These are phyloP conservation scores for Phyllachora maydis DNA, from an alignment of 2,329 filamentous ascomycete genomes.

Conservation along the genomic window DNA sequence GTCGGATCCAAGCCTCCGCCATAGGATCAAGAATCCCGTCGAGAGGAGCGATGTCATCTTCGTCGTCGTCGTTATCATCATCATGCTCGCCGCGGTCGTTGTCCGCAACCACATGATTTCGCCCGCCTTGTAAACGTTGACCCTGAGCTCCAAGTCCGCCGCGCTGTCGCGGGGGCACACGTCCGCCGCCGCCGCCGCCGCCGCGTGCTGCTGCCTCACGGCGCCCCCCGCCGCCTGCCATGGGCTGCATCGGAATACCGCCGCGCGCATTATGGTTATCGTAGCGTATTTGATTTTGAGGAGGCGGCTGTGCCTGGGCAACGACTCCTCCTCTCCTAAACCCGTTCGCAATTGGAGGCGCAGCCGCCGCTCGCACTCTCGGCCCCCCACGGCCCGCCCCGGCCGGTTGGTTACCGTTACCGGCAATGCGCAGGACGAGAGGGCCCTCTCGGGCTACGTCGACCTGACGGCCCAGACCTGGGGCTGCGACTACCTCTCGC, in stretches of 20 bases:
- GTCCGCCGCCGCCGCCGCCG: constrained; percentile 1
- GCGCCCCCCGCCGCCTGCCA: constrained; percentile 2
- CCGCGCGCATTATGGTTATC: constrained; percentile 2
- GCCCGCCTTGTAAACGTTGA: too few species aligned
- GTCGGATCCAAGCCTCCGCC: constrained; percentile 29
- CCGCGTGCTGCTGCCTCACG: background rate
- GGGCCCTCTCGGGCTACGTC: constrained; percentile 33
- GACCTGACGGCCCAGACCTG: constrained; percentile 12
- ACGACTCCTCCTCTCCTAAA: too few species aligned
- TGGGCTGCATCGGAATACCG: constrained; percentile 7
- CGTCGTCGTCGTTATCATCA: background rate
- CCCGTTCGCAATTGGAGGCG: too few species aligned
- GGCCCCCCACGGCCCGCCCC: constrained; percentile 8
- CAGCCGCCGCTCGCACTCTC: constrained; percentile 11
- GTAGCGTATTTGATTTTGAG: too few species aligned
- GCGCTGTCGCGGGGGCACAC: background rate
- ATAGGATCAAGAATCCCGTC: constrained; percentile 18
- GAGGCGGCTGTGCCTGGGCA: too few species aligned
- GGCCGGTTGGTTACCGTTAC: constrained; percentile 11
- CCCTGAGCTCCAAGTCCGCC: background rate
- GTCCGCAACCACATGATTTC: too few species aligned
- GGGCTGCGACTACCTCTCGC: background rate
- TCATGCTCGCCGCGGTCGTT: background rate
- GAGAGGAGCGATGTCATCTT: too few species aligned
- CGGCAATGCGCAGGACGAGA: constrained; percentile 31